phyloP scores from a whole-genome alignment of 2,329 filamentous ascomycete genomes.

The Neophaeococcomyces aloes region DNA sequence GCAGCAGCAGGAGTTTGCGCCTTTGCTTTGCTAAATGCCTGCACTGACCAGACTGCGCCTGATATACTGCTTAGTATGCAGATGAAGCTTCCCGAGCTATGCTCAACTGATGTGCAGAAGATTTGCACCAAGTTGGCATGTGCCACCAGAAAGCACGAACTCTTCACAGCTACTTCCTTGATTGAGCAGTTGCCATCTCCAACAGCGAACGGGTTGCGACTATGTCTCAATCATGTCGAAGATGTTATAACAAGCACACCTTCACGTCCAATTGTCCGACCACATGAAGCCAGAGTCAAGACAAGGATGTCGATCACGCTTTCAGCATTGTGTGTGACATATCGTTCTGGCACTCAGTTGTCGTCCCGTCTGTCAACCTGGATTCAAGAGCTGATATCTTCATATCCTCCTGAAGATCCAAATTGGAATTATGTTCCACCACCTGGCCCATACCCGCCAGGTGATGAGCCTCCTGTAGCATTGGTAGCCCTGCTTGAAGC shows the following conservation, averaged over 20 bases:
- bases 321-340: constrained; percentile 17
- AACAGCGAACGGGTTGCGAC: constrained; percentile 8
- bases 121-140: constrained; percentile 11
- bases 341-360: constrained; percentile 19
- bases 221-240: constrained; percentile 10
- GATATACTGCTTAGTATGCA: constrained; percentile 10
- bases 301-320: constrained; percentile 15
- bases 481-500: constrained; percentile 17
- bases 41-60: constrained; percentile 11
- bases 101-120: constrained; percentile 9
- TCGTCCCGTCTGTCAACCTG: constrained; percentile 28
- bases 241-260: not conserved
- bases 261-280: not conserved
- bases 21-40: constrained; percentile 30
- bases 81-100: constrained; percentile 6
- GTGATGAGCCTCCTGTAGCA: constrained; percentile 16
- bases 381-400: constrained; percentile 21
- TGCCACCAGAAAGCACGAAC: constrained; percentile 15
- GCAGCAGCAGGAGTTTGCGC: constrained; percentile 31
- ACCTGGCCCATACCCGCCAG: constrained; percentile 16
- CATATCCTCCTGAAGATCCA: constrained; percentile 25
- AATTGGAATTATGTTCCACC: constrained; percentile 22
- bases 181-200: constrained; percentile 15
- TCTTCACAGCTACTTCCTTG: constrained; percentile 12
- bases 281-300: constrained; percentile 10